These are phyloP conservation scores for Neospermospora avenae DNA, from an alignment of 2,329 filamentous ascomycete species.

Conservation along the genomic window DNA sequence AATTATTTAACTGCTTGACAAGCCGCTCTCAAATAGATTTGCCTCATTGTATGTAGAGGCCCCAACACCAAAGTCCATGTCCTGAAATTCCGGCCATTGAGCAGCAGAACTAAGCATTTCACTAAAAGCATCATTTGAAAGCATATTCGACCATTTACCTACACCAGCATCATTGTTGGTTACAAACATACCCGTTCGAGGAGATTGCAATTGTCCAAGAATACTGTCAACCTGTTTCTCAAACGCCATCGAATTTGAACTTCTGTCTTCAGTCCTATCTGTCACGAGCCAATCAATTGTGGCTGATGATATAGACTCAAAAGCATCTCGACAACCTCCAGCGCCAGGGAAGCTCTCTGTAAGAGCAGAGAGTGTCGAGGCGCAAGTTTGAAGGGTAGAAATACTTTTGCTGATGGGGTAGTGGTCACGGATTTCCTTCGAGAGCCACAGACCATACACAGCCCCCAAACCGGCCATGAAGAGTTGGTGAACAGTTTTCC, in stretches of 20 bases:
- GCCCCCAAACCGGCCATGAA: conserved; percentile 36
- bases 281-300: conserved; percentile 31
- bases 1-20: no score
- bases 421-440: conserved; percentile 32
- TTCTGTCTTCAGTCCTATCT: conserved; percentile 3
- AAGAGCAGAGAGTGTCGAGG: conserved; percentile 34
- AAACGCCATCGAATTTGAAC: neutral
- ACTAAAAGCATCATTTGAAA: conserved; percentile 16
- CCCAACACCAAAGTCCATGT: neutral
- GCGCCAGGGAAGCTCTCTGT: conserved; percentile 36
- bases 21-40: neutral
- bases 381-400: conserved; percentile 33
- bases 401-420: conserved; percentile 21
- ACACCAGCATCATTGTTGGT: neutral
- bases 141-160: conserved; percentile 6
- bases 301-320: conserved; percentile 32
- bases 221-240: conserved; percentile 11
- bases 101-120: conserved; percentile 17
- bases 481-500: conserved; percentile 36
- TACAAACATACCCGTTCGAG: neutral
- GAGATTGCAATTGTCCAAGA: conserved; percentile 3
- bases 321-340: conserved; percentile 33
- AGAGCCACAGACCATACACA: conserved; percentile 36
- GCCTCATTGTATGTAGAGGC: neutral
- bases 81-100: conserved; percentile 15